Percentiles rank a stretch among this genome's conserved stretches.
phyloP scores from a whole-genome alignment of 148 eudicot species.

The Spergularia bocconei region DNA sequence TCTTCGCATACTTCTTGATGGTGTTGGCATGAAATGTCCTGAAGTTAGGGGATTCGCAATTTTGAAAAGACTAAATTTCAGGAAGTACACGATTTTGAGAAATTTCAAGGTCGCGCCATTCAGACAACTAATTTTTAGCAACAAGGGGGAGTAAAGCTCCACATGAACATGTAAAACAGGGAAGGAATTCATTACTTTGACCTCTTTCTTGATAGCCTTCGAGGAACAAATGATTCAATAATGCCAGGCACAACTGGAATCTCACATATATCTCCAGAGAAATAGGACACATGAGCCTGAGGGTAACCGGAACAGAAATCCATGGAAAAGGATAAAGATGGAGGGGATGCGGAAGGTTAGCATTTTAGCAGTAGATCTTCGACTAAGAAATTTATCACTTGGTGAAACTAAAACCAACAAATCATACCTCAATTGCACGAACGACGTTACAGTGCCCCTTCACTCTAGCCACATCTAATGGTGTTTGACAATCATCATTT shows the following conservation, averaged over 20 bases:
- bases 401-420: slow-evolving; percentile 3
- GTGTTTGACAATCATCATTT: slow-evolving; percentile 58
- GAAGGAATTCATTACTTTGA: slow-evolving; percentile 33
- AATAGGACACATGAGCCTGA: slow-evolving; percentile 48
- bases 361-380: neutral
- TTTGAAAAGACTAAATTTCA: neutral
- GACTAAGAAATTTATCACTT: neutral
- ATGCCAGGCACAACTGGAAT: slow-evolving; percentile 40
- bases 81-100: neutral
- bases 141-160: neutral
- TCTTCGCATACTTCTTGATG: neutral
- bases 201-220: slow-evolving; percentile 49
- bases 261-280: slow-evolving; percentile 52
- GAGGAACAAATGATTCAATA: slow-evolving; percentile 46
- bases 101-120: neutral
- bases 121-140: neutral
- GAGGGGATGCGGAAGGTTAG: neutral
- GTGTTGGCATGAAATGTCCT: neutral
- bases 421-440: slow-evolving; percentile 52
- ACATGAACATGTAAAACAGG: slow-evolving; percentile 5
- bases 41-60: neutral
- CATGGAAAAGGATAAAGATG: slow-evolving; percentile 5
- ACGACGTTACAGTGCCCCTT: slow-evolving; percentile 50
- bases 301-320: neutral
- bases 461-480: slow-evolving; percentile 53